Percentiles rank a stretch among this genome's conserved stretches.
Conservation (phyloP, 1,139 yeast species). For the Tardiomyces digboiensis region DNA sequence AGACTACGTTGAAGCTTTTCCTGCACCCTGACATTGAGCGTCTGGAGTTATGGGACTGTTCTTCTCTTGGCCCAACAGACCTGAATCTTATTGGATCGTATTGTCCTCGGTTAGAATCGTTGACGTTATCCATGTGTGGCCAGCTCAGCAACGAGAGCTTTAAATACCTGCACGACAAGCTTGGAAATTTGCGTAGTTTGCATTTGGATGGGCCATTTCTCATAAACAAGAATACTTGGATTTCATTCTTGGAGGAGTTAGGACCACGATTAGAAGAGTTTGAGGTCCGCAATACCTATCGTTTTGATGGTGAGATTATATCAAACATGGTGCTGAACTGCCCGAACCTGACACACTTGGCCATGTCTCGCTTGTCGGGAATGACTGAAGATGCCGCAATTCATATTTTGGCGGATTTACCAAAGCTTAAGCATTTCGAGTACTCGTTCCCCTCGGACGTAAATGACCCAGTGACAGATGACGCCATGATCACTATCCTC, state of each 20-base stretch:
- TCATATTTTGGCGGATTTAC: constrained; percentile 53
- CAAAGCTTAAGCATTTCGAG: constrained; percentile 46
- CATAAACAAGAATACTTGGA: constrained; percentile 70
- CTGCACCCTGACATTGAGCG: constrained; percentile 46
- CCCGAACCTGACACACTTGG: constrained; percentile 37
- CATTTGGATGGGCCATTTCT: constrained; percentile 82
- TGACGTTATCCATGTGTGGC: constrained; percentile 88
- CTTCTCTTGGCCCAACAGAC: constrained; percentile 59
- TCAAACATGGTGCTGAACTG: constrained; percentile 53
- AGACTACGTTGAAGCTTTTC: constrained; percentile 63
- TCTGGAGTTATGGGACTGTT: constrained; percentile 88
- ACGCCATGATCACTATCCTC: constrained; percentile 58
- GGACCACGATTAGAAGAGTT: constrained; percentile 42
- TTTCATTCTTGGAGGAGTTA: constrained; percentile 47
- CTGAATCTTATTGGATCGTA: constrained; percentile 62
- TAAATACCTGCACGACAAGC: constrained; percentile 48
- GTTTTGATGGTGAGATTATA: constrained; percentile 63
- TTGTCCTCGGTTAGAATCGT: constrained; percentile 61
- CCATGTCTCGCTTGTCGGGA: constrained; percentile 65
- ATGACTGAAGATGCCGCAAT: constrained; percentile 51
- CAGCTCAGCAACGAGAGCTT: constrained; percentile 75
- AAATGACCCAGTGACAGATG: constrained; percentile 54
- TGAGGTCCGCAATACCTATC: constrained; percentile 71
- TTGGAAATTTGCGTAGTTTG: constrained; percentile 43
- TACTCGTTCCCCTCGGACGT: constrained; percentile 38